A percentile compares a stretch with the other conserved stretches of the same genome.
phyloP scores from a whole-genome alignment of 352 stramenopile species.

The Phytophthora pini region DNA sequence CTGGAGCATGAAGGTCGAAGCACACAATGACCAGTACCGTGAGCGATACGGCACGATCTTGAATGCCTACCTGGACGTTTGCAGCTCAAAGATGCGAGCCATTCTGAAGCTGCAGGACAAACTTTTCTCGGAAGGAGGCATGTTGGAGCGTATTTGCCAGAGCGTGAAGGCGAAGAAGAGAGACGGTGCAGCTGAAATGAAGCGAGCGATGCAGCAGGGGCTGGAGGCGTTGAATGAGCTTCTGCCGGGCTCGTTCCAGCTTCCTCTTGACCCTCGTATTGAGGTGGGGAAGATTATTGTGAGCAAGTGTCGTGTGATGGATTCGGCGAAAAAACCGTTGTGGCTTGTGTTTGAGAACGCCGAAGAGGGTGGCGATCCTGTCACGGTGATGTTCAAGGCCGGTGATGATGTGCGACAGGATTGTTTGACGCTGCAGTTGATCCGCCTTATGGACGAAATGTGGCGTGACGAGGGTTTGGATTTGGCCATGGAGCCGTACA shows the following conservation, averaged over 20 bases:
- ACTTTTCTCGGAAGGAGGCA: conserved; percentile 79
- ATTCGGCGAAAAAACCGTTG: conserved; percentile 90
- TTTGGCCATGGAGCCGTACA: conserved; percentile 92
- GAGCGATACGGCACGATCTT: conserved; percentile 85
- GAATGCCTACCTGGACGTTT: conserved; percentile 86
- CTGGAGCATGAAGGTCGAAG: conserved; percentile 91
- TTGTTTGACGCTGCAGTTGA: conserved; percentile 93
- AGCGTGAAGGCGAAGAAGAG: conserved; percentile 87
- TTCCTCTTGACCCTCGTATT: conserved; percentile 86
- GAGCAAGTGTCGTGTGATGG: conserved; percentile 91
- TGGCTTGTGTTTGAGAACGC: conserved; percentile 92
- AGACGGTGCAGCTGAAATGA: conserved; percentile 83
- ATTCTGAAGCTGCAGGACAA: conserved; percentile 93
- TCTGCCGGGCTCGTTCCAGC: conserved; percentile 86
- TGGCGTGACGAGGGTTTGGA: conserved; percentile 93
- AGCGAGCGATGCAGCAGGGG: conserved; percentile 79
- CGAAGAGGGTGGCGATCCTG: conserved; percentile 75
- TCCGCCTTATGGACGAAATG: conserved; percentile 94
- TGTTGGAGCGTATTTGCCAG: conserved; percentile 85
- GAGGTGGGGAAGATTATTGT: conserved; percentile 87
- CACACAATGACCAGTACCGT: conserved; percentile 80
- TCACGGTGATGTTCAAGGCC: conserved; percentile 94
- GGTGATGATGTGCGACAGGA: conserved; percentile 96
- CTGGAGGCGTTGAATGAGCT: conserved; percentile 86
- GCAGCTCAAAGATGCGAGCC: conserved; percentile 91